These are phyloP conservation scores for Mucor racemosus DNA, from an alignment of 371 early-diverging fungal species.

Conservation along the genomic window DNA sequence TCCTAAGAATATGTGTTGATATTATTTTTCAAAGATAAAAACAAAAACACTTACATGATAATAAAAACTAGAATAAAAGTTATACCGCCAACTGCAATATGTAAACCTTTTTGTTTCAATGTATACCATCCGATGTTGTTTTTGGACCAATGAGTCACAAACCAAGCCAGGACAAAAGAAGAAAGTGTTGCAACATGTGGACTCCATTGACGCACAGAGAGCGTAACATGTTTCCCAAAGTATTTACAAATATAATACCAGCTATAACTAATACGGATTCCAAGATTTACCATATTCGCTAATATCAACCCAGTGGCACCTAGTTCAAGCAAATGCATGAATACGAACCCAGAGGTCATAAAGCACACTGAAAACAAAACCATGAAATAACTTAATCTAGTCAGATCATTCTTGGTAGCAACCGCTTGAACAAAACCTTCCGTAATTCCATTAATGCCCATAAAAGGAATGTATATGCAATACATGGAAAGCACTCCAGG, in stretches of 20 bases:
- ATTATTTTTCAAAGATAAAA: neutral
- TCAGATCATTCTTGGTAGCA: constrained; percentile 67
- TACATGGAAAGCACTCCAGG: constrained; percentile 72
- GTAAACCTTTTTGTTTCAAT: constrained; percentile 53
- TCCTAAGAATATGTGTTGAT: constrained; percentile 20
- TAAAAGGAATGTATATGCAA: constrained; percentile 88
- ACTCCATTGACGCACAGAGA: constrained; percentile 43
- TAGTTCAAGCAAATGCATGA: constrained; percentile 59
- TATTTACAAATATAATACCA: constrained; percentile 66
- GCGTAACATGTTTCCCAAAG: constrained; percentile 33
- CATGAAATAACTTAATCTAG: constrained; percentile 74
- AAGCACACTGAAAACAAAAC: constrained; percentile 77
- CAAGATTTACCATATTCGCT: constrained; percentile 87
- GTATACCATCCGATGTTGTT: constrained; percentile 64
- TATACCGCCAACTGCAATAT: constrained; percentile 64
- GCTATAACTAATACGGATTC: constrained; percentile 78
- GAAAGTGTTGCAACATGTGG: constrained; percentile 45
- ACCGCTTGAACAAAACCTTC: constrained; percentile 94
- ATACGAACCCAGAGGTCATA: constrained; percentile 59
- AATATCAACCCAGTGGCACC: constrained; percentile 84
- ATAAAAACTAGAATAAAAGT: constrained; percentile 38
- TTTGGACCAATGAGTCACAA: constrained; percentile 61
- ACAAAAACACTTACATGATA: constrained; percentile 45
- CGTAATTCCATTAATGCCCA: constrained; percentile 95
- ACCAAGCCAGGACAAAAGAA: constrained; percentile 60